Conservation (phyloP, 1,284 basidiomycete genomes). For the Ustilago vetiveriae region DNA sequence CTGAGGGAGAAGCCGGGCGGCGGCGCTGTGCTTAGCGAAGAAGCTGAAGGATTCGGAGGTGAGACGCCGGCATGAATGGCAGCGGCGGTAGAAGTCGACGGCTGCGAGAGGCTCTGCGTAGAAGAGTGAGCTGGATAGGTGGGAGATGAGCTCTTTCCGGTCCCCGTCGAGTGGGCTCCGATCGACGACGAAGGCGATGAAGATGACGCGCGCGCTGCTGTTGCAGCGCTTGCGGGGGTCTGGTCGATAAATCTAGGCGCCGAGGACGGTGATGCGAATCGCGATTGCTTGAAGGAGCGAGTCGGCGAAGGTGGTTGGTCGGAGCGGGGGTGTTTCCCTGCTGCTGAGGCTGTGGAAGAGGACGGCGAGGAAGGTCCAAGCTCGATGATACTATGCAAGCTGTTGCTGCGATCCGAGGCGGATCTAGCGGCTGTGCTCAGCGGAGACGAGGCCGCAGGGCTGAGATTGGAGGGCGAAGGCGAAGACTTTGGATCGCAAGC, state of each 20-base stretch:
- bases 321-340: conserved; percentile 30
- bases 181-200: conserved; percentile 16
- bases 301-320: conserved; percentile 40
- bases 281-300: conserved; percentile 32
- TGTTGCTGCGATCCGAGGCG: conserved; percentile 23
- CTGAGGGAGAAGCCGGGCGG: conserved; percentile 35
- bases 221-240: background rate
- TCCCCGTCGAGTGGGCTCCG: conserved; percentile 1
- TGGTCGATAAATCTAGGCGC: conserved; percentile 2
- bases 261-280: conserved; percentile 9
- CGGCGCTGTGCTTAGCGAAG: conserved; percentile 16
- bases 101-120: conserved; percentile 13
- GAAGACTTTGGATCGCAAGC: conserved; percentile 44
- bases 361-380: conserved; percentile 13
- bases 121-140: conserved; percentile 11
- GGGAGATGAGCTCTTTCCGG: conserved; percentile 11
- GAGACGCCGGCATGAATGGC: conserved; percentile 28
- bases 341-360: conserved; percentile 13
- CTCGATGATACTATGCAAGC: conserved; percentile 32
- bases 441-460: conserved; percentile 33
- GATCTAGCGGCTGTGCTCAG: conserved; percentile 24
- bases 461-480: conserved; percentile 22
- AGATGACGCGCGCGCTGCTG: conserved; percentile 4
- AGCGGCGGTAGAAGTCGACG: conserved; percentile 9
- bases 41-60: conserved; percentile 17